phyloP scores from a whole-genome alignment of 768 basidiomycete genomes.

The Amanita muscaria region DNA sequence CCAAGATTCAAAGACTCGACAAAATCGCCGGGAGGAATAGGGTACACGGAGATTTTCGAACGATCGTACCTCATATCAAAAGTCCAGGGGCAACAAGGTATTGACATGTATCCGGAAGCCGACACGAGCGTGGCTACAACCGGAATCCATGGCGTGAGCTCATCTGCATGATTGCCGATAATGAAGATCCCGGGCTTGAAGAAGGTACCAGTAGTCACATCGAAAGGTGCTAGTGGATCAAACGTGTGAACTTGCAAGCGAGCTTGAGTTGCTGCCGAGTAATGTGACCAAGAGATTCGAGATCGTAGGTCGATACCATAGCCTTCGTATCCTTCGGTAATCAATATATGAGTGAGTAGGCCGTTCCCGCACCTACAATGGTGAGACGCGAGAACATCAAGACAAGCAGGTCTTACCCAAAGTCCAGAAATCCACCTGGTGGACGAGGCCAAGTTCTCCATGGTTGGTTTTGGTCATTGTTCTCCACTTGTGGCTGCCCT shows the following conservation, averaged over 20 bases:
- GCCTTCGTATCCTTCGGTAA: conserved; percentile 77
- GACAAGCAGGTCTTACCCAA: conserved; percentile 43
- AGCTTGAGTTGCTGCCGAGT: conserved; percentile 51
- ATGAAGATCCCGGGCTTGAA: conserved; percentile 53
- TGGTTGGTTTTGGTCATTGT: conserved; percentile 22
- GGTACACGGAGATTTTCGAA: conserved; percentile 27
- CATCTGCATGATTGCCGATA: conserved; percentile 94
- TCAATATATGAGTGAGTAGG: conserved; percentile 80
- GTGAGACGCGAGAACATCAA: background rate
- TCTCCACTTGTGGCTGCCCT: background rate
- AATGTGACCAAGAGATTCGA: conserved; percentile 77
- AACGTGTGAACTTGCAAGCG: conserved; percentile 62
- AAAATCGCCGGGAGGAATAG: conserved; percentile 12
- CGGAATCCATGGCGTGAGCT: conserved; percentile 92
- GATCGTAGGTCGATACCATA: conserved; percentile 81
- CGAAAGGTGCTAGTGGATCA: conserved; percentile 35
- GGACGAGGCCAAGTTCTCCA: conserved; percentile 77
- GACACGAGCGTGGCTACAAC: conserved; percentile 57
- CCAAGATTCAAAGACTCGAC: conserved; percentile 47
- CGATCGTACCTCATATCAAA: conserved; percentile 64
- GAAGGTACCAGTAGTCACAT: conserved; percentile 12
- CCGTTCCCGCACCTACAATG: conserved; percentile 79
- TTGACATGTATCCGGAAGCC: conserved; percentile 65
- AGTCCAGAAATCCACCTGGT: conserved; percentile 77
- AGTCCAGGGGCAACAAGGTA: conserved; percentile 88